Evolutionary conservation across 2,329 filamentous ascomycete species (phyloP), one percentile per base, ranked within the genome.

Genomic region (Anisogramma anomala): DNA sequence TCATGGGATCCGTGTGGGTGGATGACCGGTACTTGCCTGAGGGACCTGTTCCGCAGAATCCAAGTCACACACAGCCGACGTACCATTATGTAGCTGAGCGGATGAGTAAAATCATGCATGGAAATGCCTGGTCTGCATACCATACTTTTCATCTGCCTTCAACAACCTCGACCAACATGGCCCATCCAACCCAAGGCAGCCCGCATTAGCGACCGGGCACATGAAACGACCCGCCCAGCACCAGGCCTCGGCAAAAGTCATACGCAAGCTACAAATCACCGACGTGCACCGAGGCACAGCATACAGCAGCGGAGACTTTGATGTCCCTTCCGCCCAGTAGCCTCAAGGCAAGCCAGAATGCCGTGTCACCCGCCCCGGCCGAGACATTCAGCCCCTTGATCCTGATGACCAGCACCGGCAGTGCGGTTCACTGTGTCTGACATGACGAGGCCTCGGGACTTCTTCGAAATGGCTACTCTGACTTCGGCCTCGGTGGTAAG

Each of bases 151-250:
- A n/a, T n/a, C n/a, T n/a, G n/a, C n/a, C n/a, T n/a, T n/a, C n/a
- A n/a, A n/a, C n/a, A n/a, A n/a, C n/a, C n/a, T n/a, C n/a, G n/a
- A n/a, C n/a, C n/a, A n/a, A n/a, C n/a, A n/a, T n/a, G n/a, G 4
- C 19, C n/a, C 8, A 19, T 11, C 4, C 28, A 11, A 10, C 18
- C 11, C 13, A 18, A 27, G 36, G 30, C 32, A 20, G 15, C 4
- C 15, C 10, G 15, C 25, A 18, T 34, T 27, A 20, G 13, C 20
- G 36, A 32, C 11, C 6, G 18, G 18, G 27, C 20, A 37, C 19
- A 27, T 34, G 40, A 42, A 42, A 42, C 40, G 33, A 10, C 9
- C 5, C 19, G 15, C 31, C 23, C 39, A 35, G 31, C 32, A 41
- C 38, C 19, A 33, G 15, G 11, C 32, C 13, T 17, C n/a, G 19